A percentile compares a stretch with the other conserved stretches of the same genome.
phyloP scores from a whole-genome alignment of 495 filamentous ascomycete species.

The Penicillium argentinense region DNA sequence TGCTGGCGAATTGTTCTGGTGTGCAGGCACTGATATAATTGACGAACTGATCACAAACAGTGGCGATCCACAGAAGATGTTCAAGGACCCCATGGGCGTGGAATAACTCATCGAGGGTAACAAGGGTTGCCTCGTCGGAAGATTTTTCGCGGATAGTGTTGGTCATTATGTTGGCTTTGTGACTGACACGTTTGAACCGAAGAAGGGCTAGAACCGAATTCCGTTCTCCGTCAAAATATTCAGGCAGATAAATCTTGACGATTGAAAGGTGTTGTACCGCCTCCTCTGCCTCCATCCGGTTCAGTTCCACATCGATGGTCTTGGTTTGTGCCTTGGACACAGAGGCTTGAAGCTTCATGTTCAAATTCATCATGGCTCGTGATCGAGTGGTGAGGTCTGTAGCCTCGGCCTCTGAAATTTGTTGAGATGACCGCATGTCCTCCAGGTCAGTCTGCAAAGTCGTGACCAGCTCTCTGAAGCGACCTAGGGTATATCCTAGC shows the following conservation, averaged over 20 bases:
- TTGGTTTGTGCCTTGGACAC: slow-evolving; percentile 89
- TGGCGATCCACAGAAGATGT: slow-evolving; percentile 79
- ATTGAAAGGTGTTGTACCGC: slow-evolving; percentile 85
- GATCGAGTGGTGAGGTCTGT: slow-evolving; percentile 82
- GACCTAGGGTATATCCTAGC: slow-evolving; percentile 81
- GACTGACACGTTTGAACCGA: slow-evolving; percentile 81
- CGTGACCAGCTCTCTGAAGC: slow-evolving; percentile 85
- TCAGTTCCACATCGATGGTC: slow-evolving; percentile 87
- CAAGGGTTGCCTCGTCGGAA: slow-evolving; percentile 51
- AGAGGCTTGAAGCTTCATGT: slow-evolving; percentile 86
- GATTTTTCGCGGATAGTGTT: slow-evolving; percentile 77
- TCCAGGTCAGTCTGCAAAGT: slow-evolving; percentile 84
- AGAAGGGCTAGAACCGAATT: slow-evolving; percentile 84
- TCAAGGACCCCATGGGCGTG: slow-evolving; percentile 76
- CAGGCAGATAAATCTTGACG: slow-evolving; percentile 83
- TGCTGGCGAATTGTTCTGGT: slow-evolving; percentile 70
- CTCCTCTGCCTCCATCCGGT: slow-evolving; percentile 86
- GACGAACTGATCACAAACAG: slow-evolving; percentile 81
- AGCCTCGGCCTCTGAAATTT: slow-evolving; percentile 88
- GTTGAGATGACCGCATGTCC: slow-evolving; percentile 86
- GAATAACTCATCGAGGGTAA: slow-evolving; percentile 72
- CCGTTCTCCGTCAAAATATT: slow-evolving; percentile 73
- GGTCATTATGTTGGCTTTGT: slow-evolving; percentile 81
- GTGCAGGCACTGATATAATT: slow-evolving; percentile 73
- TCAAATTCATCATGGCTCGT: slow-evolving; percentile 92